Percentiles rank a stretch among this genome's conserved stretches.
These are phyloP conservation scores for Nicotiana tabacum DNA, from an alignment of 257 asterid genomes.

Conservation along the genomic window DNA sequence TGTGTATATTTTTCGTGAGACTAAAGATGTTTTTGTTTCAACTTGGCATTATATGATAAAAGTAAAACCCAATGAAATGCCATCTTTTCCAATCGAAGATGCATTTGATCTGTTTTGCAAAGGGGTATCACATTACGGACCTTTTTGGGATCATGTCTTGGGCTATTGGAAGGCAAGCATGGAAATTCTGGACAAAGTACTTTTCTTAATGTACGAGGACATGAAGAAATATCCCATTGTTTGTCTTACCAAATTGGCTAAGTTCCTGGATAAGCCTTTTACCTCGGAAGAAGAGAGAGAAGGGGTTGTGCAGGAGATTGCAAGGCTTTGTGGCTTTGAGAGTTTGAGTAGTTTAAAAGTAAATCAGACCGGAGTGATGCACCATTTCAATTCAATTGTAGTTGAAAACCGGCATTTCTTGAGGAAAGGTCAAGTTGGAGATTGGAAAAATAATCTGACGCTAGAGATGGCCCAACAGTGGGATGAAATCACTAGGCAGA, in stretches of 20 bases:
- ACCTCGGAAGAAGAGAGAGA: not conserved
- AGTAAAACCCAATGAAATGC: not conserved
- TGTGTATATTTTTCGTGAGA: not conserved
- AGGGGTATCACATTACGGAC: not conserved
- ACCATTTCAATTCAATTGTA: not conserved
- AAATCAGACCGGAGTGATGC: not conserved
- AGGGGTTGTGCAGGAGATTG: not conserved
- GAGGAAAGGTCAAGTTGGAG: not conserved
- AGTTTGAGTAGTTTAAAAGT: not conserved
- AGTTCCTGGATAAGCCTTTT: not conserved
- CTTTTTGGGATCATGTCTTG: not conserved
- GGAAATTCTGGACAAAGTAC: not conserved
- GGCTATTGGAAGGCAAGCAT: not conserved
- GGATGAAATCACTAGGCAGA: not conserved
- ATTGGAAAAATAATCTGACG: not conserved
- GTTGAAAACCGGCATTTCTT: not conserved
- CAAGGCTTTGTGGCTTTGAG: not conserved
- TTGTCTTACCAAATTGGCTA: not conserved
- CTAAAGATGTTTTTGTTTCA: not conserved
- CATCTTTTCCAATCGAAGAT: not conserved
- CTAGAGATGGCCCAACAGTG: not conserved
- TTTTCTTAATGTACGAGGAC: not conserved
- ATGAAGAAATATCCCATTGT: not conserved
- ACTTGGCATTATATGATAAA: not conserved
- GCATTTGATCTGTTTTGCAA: not conserved